phyloP scores from a whole-genome alignment of 192 early-diverging fungal species.

The Backusella liffmaniae region DNA sequence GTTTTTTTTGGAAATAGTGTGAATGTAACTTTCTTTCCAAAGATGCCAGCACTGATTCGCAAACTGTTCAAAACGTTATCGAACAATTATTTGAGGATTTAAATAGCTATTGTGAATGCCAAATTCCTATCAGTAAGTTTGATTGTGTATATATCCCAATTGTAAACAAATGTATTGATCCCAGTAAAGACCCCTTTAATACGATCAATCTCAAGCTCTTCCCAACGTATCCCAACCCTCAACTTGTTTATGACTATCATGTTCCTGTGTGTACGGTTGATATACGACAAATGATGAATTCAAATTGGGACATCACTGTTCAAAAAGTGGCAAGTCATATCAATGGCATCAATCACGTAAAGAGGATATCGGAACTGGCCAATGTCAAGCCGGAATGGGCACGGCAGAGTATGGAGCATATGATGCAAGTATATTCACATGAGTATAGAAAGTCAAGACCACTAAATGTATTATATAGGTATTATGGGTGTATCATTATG shows the following conservation, averaged over 20 bases:
- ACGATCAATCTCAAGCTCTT: constrained; percentile 87
- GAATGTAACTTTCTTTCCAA: constrained; percentile 62
- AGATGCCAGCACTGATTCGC: constrained; percentile 30
- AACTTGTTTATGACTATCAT: constrained; percentile 74
- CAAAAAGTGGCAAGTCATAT: constrained; percentile 73
- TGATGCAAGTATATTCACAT: constrained; percentile 60
- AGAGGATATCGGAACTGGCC: constrained; percentile 73
- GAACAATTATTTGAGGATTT: constrained; percentile 85
- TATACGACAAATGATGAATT: constrained; percentile 54
- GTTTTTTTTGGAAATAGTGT: constrained; percentile 26
- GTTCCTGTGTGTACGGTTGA: constrained; percentile 81
- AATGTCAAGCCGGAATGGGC: constrained; percentile 79
- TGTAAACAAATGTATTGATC: too few species aligned
- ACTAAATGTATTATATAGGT: constrained; percentile 38
- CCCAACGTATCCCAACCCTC: constrained; percentile 73
- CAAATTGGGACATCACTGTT: constrained; percentile 94
- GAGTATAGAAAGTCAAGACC: too few species aligned
- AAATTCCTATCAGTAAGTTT: constrained; percentile 76
- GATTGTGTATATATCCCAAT: too few species aligned
- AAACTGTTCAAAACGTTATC: constrained; percentile 69
- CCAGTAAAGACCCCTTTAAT: constrained; percentile 39
- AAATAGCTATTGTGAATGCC: constrained; percentile 84
- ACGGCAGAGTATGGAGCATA: constrained; percentile 80
- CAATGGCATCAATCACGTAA: constrained; percentile 85
- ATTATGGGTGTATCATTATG: constrained; percentile 89